Base-by-base conservation (phyloP, 768 basidiomycete genomes). In the Calvatia gigantea region DNA sequence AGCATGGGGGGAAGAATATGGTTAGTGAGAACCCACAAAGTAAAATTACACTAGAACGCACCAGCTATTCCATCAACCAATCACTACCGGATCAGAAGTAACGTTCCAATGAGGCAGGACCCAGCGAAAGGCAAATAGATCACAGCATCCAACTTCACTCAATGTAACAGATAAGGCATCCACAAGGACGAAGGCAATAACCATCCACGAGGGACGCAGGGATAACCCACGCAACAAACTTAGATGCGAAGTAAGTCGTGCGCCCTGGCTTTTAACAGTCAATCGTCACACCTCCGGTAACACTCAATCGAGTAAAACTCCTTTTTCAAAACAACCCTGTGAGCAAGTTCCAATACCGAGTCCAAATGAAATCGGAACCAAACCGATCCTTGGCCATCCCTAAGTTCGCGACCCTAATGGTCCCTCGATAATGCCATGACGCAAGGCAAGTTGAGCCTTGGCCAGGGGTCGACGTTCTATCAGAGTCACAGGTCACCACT, bases 381-480 rank as follows among this genome's bases (percentile, higher is more conserved):
- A 55, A 47, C 54, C 54, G 11, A 21, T 11, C 37, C 37, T 28
- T 14, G 32, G n/a, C 11, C 44, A 38, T 55, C 45, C 44, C 54
- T 47, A 21, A 45, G 27, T 39, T 47, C 35, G 45, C 48, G 54
- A 55, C 42, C 12, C 8, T 54, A 44, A 46, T 45, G 23, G 53
- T 54, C 44, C 35, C 23, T 38, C 4, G 33, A 28, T 28, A 21
- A 23, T 28, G 12, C 29, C n/a, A 54, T 55, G 54, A 46, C 44
- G 44, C 53, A 46, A 31, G 35, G 29, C 31, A 32, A 48, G 8
- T 42, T 23, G 41, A 42, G 41, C 6, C 46, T 48, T 21, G 21
- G 33, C 46, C 46, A 23, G 6, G 5, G n/a, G 8, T 28, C 12
- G 17, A 19, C 8, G 45, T 21, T 32, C n/a, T n/a, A n/a, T n/a